Base-by-base conservation (phyloP, 139 green algal genomes). In the Coelastrella sp. region DNA sequence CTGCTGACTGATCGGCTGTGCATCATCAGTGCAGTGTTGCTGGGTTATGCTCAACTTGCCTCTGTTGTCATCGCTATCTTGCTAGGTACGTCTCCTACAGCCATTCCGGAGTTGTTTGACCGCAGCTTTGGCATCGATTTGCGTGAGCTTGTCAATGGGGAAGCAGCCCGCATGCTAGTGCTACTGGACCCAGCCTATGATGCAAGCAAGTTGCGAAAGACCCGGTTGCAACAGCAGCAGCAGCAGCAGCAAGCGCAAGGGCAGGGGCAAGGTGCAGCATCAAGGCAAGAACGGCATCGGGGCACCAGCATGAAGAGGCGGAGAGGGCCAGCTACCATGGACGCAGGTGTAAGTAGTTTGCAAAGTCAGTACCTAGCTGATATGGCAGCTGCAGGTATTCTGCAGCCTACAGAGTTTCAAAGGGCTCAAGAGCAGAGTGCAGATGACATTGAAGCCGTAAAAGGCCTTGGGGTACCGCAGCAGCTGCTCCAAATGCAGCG, bases 41-140 rank as follows among this genome's bases (percentile, higher is more conserved):
- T n/a, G n/a, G n/a, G n/a, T n/a, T n/a, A n/a, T n/a, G n/a, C n/a
- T n/a, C n/a, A n/a, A n/a, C n/a, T n/a, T n/a, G n/a, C n/a, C n/a
- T n/a, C n/a, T n/a, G n/a, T n/a, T n/a, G n/a, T n/a, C n/a, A n/a
- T n/a, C n/a, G n/a, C n/a, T n/a, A n/a, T n/a, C n/a, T n/a, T n/a
- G n/a, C n/a, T n/a, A 38, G 32, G 62, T 30, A 27, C 1, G 2
- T n/a, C 5, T 15, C 13, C 11, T 74, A 35, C 38, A 6, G 27
- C 19, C 6, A 8, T 53, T 3, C 75, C 75, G 8, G 75, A 82
- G 75, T 35, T 82, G 50, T 82, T 82, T 82, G 75, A 82, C 38
- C 13, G 53, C 53, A 69, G 37, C 53, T 82, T 82, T 53, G 75
- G 23, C 27, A 13, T 35, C 11, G 40, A 37, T 2, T 25, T 82